These are phyloP conservation scores for Fusarium sp. DNA, from an alignment of 2,329 filamentous ascomycete genomes.

Conservation along the genomic window DNA sequence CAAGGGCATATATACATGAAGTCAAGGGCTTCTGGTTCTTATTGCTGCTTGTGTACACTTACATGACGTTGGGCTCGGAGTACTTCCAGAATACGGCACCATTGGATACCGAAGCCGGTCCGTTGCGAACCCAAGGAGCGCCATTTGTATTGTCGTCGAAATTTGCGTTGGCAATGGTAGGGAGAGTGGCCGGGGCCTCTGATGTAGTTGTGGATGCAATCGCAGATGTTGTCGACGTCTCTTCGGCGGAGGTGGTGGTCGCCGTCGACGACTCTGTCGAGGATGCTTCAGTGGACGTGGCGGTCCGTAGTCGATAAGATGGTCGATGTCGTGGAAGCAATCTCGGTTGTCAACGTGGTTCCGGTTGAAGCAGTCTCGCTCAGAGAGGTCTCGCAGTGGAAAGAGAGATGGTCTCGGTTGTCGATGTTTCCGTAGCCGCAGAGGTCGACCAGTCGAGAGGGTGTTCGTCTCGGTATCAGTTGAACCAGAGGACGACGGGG, in stretches of 20 bases:
- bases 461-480: background rate
- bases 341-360: background rate
- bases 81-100: background rate
- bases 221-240: background rate
- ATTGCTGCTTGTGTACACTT: background rate
- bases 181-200: background rate
- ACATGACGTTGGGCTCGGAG: background rate
- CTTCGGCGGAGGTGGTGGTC: background rate
- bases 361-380: background rate
- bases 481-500: background rate
- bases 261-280: background rate
- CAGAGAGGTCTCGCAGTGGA: background rate
- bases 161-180: background rate
- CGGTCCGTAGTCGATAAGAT: background rate
- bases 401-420: background rate
- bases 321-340: background rate
- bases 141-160: background rate
- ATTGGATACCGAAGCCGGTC: background rate
- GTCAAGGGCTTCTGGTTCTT: background rate
- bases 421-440: background rate
- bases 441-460: background rate
- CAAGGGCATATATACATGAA: background rate
- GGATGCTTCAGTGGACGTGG: background rate
- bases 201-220: background rate
- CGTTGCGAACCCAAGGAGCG: background rate